Percentiles rank a stretch among this genome's conserved stretches.
Evolutionary conservation across 2,329 filamentous ascomycete genomes (phyloP).

Genomic region (Neurospora crassa): DNA sequence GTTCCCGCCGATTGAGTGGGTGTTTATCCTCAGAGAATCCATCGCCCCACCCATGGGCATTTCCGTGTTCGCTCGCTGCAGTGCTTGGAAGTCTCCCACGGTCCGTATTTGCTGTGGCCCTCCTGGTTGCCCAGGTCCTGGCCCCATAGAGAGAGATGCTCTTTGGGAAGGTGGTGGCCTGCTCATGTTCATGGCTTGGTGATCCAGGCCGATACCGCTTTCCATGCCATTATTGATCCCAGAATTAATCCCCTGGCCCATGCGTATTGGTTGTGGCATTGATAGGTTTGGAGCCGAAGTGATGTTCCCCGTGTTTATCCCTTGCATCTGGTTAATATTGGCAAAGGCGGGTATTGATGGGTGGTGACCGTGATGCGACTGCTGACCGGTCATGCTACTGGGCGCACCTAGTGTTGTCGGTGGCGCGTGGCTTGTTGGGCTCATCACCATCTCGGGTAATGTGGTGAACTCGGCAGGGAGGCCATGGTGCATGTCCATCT

Average conservation of each 20-base stretch:
- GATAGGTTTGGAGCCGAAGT: constrained; percentile 24
- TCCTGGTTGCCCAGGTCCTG: constrained; percentile 3
- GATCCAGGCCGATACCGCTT: constrained; percentile 8
- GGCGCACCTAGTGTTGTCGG: constrained; percentile 15
- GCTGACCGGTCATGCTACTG: constrained; percentile 16
- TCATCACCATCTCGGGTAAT: constrained; percentile 47
- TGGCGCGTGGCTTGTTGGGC: constrained; percentile 31
- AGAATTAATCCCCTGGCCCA: constrained; percentile 18
- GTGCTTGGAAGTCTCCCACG: constrained; percentile 39
- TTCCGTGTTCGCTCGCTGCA: constrained; percentile 37
- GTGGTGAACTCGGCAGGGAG: constrained; percentile 34
- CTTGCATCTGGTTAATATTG: constrained; percentile 25
- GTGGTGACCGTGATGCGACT: constrained; percentile 20
- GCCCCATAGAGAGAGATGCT: constrained; percentile 29
- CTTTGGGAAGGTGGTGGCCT: constrained; percentile 27
- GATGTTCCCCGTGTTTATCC: constrained; percentile 23
- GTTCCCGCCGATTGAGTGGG: constrained; percentile 24
- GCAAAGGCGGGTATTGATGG: constrained; percentile 25
- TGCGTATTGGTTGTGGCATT: constrained; percentile 23
- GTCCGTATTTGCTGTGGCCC: constrained; percentile 29
- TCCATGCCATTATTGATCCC: constrained; percentile 19
- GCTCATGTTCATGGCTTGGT: constrained; percentile 20
- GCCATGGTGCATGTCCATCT: constrained; percentile 36
- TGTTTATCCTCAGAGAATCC: constrained; percentile 24
- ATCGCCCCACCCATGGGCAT: constrained; percentile 21